A percentile compares a stretch with the other conserved stretches of the same genome.
phyloP scores from a whole-genome alignment of 495 filamentous ascomycete species.

The Bacidia rubella region DNA sequence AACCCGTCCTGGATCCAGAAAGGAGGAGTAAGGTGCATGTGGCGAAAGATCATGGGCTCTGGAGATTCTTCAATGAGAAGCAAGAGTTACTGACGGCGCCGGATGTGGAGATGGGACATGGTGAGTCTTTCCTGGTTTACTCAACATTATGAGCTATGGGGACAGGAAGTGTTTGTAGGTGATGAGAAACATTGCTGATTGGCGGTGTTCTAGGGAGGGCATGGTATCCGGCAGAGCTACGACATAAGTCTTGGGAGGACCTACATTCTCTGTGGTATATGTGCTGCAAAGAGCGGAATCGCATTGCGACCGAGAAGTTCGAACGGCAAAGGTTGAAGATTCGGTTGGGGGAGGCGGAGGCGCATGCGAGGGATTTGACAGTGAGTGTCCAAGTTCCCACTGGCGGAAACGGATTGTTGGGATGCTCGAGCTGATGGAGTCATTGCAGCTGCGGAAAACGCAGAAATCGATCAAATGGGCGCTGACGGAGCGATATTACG shows the following conservation, averaged over 20 bases:
- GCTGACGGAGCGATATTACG: slow-evolving; percentile 77
- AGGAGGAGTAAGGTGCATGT: slow-evolving; percentile 38
- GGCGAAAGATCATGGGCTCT: slow-evolving; percentile 76
- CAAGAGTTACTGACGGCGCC: slow-evolving; percentile 52
- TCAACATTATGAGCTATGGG: not conserved
- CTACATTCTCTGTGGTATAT: slow-evolving; percentile 89
- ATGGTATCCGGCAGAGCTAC: slow-evolving; percentile 82
- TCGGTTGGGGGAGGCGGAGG: slow-evolving; percentile 48
- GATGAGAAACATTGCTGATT: not conserved
- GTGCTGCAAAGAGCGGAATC: slow-evolving; percentile 84
- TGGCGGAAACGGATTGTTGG: not conserved
- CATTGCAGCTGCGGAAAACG: slow-evolving; percentile 53
- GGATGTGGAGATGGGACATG: slow-evolving; percentile 51
- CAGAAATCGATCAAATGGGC: slow-evolving; percentile 68
- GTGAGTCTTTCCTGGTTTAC: slow-evolving; percentile 25
- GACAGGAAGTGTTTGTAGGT: not conserved
- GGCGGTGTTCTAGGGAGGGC: slow-evolving; percentile 43
- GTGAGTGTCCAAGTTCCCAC: not conserved
- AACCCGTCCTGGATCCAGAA: slow-evolving; percentile 45
- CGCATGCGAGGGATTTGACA: slow-evolving; percentile 18
- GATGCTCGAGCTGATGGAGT: too few relatives aligned
- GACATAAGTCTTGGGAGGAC: slow-evolving; percentile 84
- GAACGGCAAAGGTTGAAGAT: slow-evolving; percentile 60
- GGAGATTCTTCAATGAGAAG: slow-evolving; percentile 70
- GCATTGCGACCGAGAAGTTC: slow-evolving; percentile 59